Conservation (phyloP, 2,329 filamentous ascomycete genomes). For the Verticillium tricorpus region DNA sequence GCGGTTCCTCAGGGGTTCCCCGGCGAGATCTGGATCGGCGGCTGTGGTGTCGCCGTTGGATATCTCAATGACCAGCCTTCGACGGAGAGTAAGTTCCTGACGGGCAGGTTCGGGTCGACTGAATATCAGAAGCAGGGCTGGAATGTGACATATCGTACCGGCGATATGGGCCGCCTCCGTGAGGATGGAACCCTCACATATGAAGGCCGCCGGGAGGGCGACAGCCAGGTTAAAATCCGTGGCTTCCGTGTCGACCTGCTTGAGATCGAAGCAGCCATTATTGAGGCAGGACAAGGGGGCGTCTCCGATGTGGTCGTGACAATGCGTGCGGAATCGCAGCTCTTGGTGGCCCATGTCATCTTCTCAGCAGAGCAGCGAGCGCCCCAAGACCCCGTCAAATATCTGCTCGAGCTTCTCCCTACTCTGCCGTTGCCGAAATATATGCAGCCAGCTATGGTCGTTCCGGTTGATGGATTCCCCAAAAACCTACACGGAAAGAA, state of each 20-base stretch:
- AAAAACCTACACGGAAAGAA: conserved; percentile 24
- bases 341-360: conserved; percentile 24
- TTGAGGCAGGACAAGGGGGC: conserved; percentile 13
- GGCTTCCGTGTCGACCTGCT: conserved; percentile 41
- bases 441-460: conserved; percentile 25
- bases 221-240: conserved; percentile 40
- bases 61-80: conserved; percentile 23
- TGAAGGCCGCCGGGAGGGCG: conserved; percentile 32
- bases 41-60: conserved; percentile 22
- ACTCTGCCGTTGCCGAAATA: conserved; percentile 23
- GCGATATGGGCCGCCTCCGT: conserved; percentile 30
- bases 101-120: neutral
- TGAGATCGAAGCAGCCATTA: conserved; percentile 27
- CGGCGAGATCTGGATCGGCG: conserved; percentile 27
- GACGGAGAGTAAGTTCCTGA: neutral
- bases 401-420: conserved; percentile 10
- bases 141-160: conserved; percentile 32
- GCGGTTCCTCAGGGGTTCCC: conserved; percentile 31
- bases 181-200: conserved; percentile 19
- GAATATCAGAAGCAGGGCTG: conserved; percentile 8
- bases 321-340: conserved; percentile 12
- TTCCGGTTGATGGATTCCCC: conserved; percentile 23
- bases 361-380: conserved; percentile 5
- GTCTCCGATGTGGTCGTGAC: conserved; percentile 18
- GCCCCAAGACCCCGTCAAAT: neutral